Conservation (phyloP, 2,329 filamentous ascomycete species). For the Fusarium veterinarium region DNA sequence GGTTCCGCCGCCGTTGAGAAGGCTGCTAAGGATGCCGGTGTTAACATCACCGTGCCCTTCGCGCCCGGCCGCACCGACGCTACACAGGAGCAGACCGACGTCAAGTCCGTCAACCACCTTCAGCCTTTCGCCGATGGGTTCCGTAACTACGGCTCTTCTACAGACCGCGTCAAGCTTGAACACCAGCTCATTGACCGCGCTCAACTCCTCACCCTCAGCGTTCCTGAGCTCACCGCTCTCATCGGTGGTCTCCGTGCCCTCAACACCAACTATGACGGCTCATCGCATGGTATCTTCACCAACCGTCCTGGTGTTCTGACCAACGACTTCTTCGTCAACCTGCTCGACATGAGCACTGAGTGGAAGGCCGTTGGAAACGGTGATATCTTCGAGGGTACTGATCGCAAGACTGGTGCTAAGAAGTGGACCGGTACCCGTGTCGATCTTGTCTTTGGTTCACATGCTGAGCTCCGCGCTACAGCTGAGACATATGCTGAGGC, state of each 20-base stretch:
- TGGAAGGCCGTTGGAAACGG: slow-evolving; percentile 63
- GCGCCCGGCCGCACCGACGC: slow-evolving; percentile 78
- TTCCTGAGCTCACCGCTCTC: slow-evolving; percentile 77
- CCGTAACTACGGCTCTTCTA: slow-evolving; percentile 80
- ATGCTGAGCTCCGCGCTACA: slow-evolving; percentile 77
- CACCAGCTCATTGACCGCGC: slow-evolving; percentile 78
- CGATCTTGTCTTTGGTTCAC: slow-evolving; percentile 78
- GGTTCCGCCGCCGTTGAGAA: slow-evolving; percentile 78
- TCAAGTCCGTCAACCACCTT: slow-evolving; percentile 71
- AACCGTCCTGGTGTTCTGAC: slow-evolving; percentile 74
- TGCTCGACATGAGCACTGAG: slow-evolving; percentile 74
- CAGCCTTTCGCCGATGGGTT: slow-evolving; percentile 78
- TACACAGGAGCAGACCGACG: slow-evolving; percentile 77
- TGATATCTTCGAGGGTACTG: slow-evolving; percentile 72
- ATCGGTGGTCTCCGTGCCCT: slow-evolving; percentile 78
- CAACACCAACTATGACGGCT: slow-evolving; percentile 78
- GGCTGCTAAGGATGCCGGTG: slow-evolving; percentile 65
- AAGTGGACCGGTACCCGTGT: slow-evolving; percentile 77
- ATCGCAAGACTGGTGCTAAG: slow-evolving; percentile 74
- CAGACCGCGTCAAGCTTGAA: slow-evolving; percentile 71
- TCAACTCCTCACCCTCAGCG: slow-evolving; percentile 75
- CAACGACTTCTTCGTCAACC: slow-evolving; percentile 86
- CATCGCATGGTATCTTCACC: slow-evolving; percentile 75
- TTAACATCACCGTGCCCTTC: slow-evolving; percentile 73
- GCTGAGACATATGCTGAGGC: slow-evolving; percentile 75